Evolutionary conservation across 495 filamentous ascomycete genomes (phyloP).

Genomic region (Bryoglossum gracile): DNA sequence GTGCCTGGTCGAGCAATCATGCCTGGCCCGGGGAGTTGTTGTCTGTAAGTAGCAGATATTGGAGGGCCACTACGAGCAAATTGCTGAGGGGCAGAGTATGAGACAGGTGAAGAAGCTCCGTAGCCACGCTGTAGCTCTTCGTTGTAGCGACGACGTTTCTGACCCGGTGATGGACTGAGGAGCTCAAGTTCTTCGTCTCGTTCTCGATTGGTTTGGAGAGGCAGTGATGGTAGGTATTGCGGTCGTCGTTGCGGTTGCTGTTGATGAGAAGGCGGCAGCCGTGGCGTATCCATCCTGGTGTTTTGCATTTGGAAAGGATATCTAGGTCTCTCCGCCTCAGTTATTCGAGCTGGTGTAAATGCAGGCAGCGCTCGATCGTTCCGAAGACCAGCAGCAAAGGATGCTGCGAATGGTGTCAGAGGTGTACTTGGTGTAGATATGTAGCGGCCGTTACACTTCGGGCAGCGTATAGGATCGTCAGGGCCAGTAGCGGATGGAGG

Average conservation of each 20-base stretch:
- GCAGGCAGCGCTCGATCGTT: conserved; percentile 8
- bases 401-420: conserved; percentile 36
- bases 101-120: conserved; percentile 15
- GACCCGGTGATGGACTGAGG: conserved; percentile 42
- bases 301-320: conserved; percentile 17
- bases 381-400: conserved; percentile 3
- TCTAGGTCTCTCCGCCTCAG: conserved; percentile 5
- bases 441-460: conserved; percentile 55
- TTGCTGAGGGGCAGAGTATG: conserved; percentile 9
- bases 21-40: conserved; percentile 28
- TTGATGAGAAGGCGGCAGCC: conserved; percentile 11
- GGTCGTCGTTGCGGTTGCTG: conserved; percentile 22
- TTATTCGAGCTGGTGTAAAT: conserved; percentile 9
- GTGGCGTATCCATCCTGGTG: conserved; percentile 18
- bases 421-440: conserved; percentile 51
- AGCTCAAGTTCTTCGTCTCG: conserved; percentile 36
- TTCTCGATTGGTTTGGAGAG: conserved; percentile 25
- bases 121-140: conserved; percentile 25
- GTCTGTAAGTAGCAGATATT: conserved; percentile 23
- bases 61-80: conserved; percentile 8
- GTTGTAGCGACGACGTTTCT: conserved; percentile 51
- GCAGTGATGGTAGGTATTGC: conserved; percentile 27
- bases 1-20: conserved; percentile 26
- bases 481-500: conserved; percentile 30
- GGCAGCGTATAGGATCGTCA: conserved; percentile 46